Evolutionary conservation across 345 rosid genomes (phyloP).

Genomic region (Aurinia saxatilis): DNA sequence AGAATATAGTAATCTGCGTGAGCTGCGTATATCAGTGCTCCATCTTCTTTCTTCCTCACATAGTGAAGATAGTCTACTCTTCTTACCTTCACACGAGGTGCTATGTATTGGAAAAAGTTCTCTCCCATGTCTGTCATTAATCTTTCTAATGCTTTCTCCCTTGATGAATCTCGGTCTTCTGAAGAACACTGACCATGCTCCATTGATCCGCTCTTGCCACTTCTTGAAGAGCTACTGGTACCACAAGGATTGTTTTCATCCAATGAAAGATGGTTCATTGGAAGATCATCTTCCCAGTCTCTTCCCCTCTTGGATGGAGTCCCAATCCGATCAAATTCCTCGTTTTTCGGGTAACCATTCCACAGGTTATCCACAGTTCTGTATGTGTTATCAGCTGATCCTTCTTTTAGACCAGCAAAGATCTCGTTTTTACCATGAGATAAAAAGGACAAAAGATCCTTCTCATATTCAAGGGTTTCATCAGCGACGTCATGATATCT

Average conservation of each 20-base stretch:
- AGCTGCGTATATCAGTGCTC: conserved; percentile 43
- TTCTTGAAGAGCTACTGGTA: conserved; percentile 4
- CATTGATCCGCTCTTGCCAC: neutral
- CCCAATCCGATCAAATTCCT: too few species aligned
- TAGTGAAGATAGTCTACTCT: conserved; percentile 59
- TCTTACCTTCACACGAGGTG: conserved; percentile 56
- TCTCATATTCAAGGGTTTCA: conserved; percentile 20
- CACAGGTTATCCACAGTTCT: too few species aligned
- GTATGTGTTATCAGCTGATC: too few species aligned
- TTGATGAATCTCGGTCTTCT: neutral
- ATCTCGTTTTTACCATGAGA: conserved; percentile 48
- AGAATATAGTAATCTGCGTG: conserved; percentile 90
- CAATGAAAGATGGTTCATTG: neutral
- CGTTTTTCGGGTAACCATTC: too few species aligned
- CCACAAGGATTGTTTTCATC: neutral
- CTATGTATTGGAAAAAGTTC: too few species aligned
- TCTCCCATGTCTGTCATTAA: conserved; percentile 54
- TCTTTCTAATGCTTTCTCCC: conserved; percentile 34
- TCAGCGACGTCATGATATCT: conserved; percentile 20
- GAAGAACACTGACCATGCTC: neutral
- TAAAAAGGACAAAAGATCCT: conserved; percentile 41
- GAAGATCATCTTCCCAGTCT: conserved; percentile 25
- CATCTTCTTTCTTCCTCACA: conserved; percentile 52
- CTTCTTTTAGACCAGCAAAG: too few species aligned
- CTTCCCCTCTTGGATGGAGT: conserved; percentile 41